A percentile compares a stretch with the other conserved stretches of the same genome.
Conservation (phyloP, 2,329 filamentous ascomycete genomes). For the Zalaria obscura region DNA sequence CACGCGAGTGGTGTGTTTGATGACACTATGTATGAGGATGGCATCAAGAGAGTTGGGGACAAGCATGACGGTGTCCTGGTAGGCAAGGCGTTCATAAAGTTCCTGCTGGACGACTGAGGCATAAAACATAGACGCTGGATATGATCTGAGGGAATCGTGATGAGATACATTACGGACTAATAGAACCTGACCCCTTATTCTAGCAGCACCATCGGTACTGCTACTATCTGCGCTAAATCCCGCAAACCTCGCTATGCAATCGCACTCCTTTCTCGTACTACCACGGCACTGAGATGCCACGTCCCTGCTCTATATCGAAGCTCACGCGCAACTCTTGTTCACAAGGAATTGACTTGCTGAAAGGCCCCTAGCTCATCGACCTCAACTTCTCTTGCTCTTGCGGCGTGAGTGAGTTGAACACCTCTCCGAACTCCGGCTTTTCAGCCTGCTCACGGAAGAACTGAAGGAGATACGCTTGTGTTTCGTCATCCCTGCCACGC, state of each 20-base stretch:
- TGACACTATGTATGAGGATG: constrained; percentile 55
- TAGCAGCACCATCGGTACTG: too few species aligned
- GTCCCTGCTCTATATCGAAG: too few species aligned
- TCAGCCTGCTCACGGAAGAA: constrained; percentile 54
- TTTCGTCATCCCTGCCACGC: constrained; percentile 76
- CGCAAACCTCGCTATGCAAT: too few species aligned
- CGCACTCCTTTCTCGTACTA: too few species aligned
- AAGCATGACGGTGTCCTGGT: constrained; percentile 71
- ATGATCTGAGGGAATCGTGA: too few species aligned
- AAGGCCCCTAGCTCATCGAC: not conserved
- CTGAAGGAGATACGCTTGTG: constrained; percentile 66
- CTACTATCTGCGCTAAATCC: too few species aligned
- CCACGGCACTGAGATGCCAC: too few species aligned
- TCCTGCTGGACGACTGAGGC: constrained; percentile 44
- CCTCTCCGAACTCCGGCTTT: constrained; percentile 39
- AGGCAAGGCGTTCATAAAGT: constrained; percentile 59
- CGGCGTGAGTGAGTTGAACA: constrained; percentile 39
- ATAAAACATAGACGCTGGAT: not conserved
- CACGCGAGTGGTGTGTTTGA: constrained; percentile 54
- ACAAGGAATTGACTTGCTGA: too few species aligned
- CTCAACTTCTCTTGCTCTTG: constrained; percentile 41
- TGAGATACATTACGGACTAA: too few species aligned
- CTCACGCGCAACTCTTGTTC: too few species aligned
- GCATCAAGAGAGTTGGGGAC: constrained; percentile 47
- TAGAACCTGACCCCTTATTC: too few species aligned